Base-by-base conservation (phyloP, 225 moss, liverwort and hornwort species). In the Neckera pumila region DNA sequence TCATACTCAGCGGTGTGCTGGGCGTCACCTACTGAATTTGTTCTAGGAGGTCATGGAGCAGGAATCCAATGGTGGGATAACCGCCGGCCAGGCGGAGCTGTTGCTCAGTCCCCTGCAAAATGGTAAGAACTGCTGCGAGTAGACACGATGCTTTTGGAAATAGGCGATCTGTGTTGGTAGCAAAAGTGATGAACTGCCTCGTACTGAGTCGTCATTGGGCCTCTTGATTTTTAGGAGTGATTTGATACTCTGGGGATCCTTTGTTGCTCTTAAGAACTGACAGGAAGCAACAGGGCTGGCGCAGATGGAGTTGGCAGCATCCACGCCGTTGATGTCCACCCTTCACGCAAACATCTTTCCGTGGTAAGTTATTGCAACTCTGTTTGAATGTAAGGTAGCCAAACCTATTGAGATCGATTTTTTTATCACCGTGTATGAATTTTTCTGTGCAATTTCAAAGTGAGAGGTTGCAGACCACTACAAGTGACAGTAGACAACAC, bases 31-130 rank as follows among this genome's bases (percentile, higher is more conserved):
- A 90, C 92, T 81, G 98, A 98, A 87, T 97, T 96, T 89, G 98
- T 97, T 78, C 93, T 97, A 56, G 95, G 93, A n/a, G 97, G 97
- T 36, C 89, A 94, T 83, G 97, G 98, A 64, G 94, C 97, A 82
- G 94, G 95, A 90, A 91, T 98, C 67, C 97, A 97, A 89, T 98
- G 98, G 96, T 98, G 98, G 98, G 98, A 98, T 87, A 95, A 89
- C 67, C 97, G 98, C 70, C 93, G 97, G 36, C 95, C 97, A 38
- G 98, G 96, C 12, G 94, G 94, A 90, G 95, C 98, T 76, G 97
- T 96, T 84, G 95, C 95, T 25, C 97, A 96, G 84, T 98, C 98
- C 53, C 98, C 97, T 86, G 88, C 97, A 27, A 97, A 97, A 91
- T 96, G 98, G 98, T 98, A 89, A 90, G 90, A 84, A 76, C 76